phyloP scores from a whole-genome alignment of 371 early-diverging fungal species.

The Apophysomyces elegans region DNA sequence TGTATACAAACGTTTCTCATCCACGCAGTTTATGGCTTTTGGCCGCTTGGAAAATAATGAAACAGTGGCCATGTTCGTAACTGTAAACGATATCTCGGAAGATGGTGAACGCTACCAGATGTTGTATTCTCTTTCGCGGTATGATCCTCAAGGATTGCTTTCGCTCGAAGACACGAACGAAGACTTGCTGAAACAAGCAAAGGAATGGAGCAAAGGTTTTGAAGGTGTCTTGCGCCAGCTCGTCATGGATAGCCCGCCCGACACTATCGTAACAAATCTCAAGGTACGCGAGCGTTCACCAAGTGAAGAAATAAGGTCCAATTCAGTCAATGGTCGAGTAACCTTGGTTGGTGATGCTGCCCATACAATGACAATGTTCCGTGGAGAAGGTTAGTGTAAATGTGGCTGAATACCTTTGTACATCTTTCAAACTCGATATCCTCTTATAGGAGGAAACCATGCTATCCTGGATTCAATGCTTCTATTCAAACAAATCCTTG shows the following conservation, averaged over 20 bases:
- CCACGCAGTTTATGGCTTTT: neutral
- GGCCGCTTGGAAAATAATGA: conserved; percentile 2
- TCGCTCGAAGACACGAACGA: conserved; percentile 11
- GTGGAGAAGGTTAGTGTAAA: neutral
- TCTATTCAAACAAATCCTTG: conserved; percentile 22
- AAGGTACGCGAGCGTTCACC: conserved; percentile 26
- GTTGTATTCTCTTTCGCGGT: conserved; percentile 13
- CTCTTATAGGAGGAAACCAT: conserved; percentile 38
- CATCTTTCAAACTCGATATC: neutral
- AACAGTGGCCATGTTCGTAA: neutral
- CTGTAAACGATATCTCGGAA: conserved; percentile 12
- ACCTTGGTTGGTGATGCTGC: conserved; percentile 31
- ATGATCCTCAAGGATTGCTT: conserved; percentile 3
- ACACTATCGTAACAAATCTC: neutral
- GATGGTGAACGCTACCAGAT: conserved; percentile 6
- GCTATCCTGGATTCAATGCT: conserved; percentile 34
- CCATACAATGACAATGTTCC: conserved; percentile 23
- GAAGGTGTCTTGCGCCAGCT: neutral
- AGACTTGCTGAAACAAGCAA: conserved; percentile 16
- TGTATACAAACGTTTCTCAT: neutral
- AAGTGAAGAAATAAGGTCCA: neutral
- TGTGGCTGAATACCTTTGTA: neutral
- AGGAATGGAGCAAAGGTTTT: neutral
- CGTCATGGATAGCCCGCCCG: neutral
- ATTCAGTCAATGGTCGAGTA: conserved; percentile 14